Conservation (phyloP, 2,329 filamentous ascomycete species). For the Laburnicola sp. region DNA sequence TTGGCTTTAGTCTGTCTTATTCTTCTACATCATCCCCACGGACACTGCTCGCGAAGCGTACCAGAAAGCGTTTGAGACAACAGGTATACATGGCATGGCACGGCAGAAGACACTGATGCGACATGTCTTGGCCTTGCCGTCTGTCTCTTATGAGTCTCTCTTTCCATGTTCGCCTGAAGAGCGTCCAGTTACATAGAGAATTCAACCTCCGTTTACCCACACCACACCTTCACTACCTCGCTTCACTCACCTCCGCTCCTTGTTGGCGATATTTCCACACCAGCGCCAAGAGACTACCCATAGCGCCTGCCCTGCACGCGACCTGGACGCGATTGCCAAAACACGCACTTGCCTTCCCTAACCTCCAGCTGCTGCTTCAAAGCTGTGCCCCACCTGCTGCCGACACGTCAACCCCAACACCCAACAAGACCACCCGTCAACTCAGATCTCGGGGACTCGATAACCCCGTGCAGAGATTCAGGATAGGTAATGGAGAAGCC, state of each 20-base stretch:
- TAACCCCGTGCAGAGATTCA: too few relatives aligned
- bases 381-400: background rate
- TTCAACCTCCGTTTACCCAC: background rate
- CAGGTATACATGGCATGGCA: background rate
- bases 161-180: background rate
- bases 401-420: background rate
- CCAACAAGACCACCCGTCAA: background rate
- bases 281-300: background rate
- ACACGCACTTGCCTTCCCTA: conserved; percentile 7
- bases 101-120: background rate
- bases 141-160: background rate
- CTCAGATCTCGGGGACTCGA: background rate
- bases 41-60: too few relatives aligned
- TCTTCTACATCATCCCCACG: background rate
- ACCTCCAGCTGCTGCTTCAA: background rate
- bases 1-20: conserved; percentile 45
- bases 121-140: background rate
- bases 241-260: background rate
- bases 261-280: background rate
- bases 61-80: background rate
- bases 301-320: conserved; percentile 1
- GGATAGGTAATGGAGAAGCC: too few relatives aligned
- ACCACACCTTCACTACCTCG: background rate
- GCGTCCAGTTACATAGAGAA: background rate
- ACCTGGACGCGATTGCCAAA: conserved; percentile 1